Evolutionary conservation across 352 stramenopile genomes (phyloP).

Genomic region (Thalassiosira pacifica): DNA sequence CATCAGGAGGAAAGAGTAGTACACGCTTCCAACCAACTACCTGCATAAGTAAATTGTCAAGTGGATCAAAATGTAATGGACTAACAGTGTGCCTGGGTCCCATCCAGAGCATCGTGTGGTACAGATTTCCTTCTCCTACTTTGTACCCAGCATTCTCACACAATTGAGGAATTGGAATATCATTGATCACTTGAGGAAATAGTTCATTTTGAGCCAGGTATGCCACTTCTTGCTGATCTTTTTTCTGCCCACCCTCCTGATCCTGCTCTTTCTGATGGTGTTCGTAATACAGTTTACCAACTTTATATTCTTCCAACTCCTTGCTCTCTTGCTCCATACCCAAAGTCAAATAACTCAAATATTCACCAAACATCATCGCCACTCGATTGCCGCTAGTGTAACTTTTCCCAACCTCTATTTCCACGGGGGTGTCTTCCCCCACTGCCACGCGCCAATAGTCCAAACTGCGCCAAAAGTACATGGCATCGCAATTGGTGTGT

Average conservation of each 20-base stretch:
- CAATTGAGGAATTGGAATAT: slow-evolving; percentile 72
- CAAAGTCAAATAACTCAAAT: slow-evolving; percentile 74
- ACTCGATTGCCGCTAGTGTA: slow-evolving; percentile 61
- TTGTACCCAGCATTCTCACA: slow-evolving; percentile 55
- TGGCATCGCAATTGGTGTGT: slow-evolving; percentile 51
- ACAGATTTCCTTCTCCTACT: slow-evolving; percentile 74
- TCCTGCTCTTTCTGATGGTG: neutral
- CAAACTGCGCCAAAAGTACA: slow-evolving; percentile 66
- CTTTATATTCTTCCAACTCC: slow-evolving; percentile 12
- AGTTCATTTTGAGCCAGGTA: slow-evolving; percentile 86
- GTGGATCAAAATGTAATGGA: slow-evolving; percentile 82
- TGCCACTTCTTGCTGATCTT: slow-evolving; percentile 55
- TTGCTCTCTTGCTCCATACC: slow-evolving; percentile 57
- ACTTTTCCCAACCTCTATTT: slow-evolving; percentile 73
- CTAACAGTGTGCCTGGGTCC: slow-evolving; percentile 72
- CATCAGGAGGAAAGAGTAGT: slow-evolving; percentile 52
- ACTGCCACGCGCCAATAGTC: slow-evolving; percentile 60
- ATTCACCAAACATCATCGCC: slow-evolving; percentile 71
- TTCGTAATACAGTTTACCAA: too few relatives aligned
- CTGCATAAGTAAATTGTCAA: slow-evolving; percentile 84
- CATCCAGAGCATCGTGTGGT: slow-evolving; percentile 83
- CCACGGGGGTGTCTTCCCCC: slow-evolving; percentile 41
- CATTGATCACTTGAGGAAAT: slow-evolving; percentile 50
- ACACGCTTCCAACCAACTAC: slow-evolving; percentile 75
- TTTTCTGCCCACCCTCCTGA: slow-evolving; percentile 23